A percentile compares a stretch with the other conserved stretches of the same genome.
Evolutionary conservation across 192 early-diverging fungal species (phyloP).

Genomic region (Phycomyces nitens): DNA sequence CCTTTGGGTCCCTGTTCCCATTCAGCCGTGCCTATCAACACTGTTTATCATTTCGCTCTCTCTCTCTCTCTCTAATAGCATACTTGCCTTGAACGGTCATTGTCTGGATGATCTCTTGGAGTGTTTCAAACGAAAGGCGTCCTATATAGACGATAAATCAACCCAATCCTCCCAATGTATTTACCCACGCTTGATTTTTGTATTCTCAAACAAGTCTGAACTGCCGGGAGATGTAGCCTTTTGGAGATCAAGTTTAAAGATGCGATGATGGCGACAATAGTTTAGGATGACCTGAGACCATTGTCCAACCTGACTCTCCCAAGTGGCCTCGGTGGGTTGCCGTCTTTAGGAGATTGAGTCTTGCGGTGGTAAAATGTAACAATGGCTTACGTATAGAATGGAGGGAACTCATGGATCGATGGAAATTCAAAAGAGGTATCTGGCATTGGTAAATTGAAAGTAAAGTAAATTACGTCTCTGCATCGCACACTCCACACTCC

Average conservation of each 20-base stretch:
- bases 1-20: conserved; percentile 49
- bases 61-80: neutral
- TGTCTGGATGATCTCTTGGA: conserved; percentile 71
- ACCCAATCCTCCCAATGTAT: too few relatives aligned
- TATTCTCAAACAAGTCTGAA: conserved; percentile 62
- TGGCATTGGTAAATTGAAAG: conserved; percentile 1
- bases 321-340: conserved; percentile 79
- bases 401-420: conserved; percentile 84
- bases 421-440: conserved; percentile 64
- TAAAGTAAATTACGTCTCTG: neutral
- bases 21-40: conserved; percentile 47
- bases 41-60: too few relatives aligned
- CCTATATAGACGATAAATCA: too few relatives aligned
- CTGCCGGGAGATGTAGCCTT: conserved; percentile 48
- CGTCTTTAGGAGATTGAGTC: conserved; percentile 41
- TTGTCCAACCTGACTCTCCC: conserved; percentile 74
- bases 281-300: conserved; percentile 77
- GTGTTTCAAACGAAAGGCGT: conserved; percentile 54
- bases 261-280: conserved; percentile 62
- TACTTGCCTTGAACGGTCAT: conserved; percentile 66
- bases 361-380: conserved; percentile 6
- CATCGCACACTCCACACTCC: too few relatives aligned
- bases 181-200: conserved; percentile 63
- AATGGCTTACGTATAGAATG: conserved; percentile 81
- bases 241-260: conserved; percentile 61